Base-by-base conservation (phyloP, 495 filamentous ascomycete species). In the Lentithecium fluviatile region DNA sequence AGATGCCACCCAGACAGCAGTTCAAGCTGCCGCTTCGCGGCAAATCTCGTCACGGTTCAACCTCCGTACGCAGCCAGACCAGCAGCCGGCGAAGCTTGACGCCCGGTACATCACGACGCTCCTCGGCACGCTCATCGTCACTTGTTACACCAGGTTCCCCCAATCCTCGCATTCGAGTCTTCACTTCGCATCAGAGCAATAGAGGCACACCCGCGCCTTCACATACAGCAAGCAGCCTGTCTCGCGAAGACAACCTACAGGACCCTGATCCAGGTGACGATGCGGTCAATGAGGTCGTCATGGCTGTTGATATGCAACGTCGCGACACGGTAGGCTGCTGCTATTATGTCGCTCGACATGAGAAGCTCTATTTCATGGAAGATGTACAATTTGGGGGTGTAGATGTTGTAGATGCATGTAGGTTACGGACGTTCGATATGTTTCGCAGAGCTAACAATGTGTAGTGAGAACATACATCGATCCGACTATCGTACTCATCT, bases 291-390 rank as follows among this genome's bases (percentile, higher is more conserved):
- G 90, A 95, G 71, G 77, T 94, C 32, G 84, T 97, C 57, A 90
- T 91, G 82, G 91, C 89, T 0, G 76, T 97, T 25, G 89, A 97
- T 56, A 78, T 90, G 68, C 83, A 80, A 53, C 84, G 88, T 20
- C 76, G 83, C 13, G 86, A 82, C 0, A 88, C 82, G 0, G 78
- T 97, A 13, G 94, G 94, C 5, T 97, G 92, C 70, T 86, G 89
- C 23, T 96, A 94, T 72, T 98, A 93, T 72, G 78, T 87, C 20
- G 85, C 85, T 2, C 74, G 81, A 42, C 85, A 95, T 32, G 86
- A 90, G 69, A 86, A 77, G 47, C 73, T 98, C 12, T 88, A 87
- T 32, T 74, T 97, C 48, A 83, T 95, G 67, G 86, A 92, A 64
- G 94, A 97, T 69, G 80, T 88, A n/a, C 80, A 81, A 36, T 78